A percentile compares a stretch with the other conserved stretches of the same genome.
Evolutionary conservation across 1,284 basidiomycete genomes (phyloP).

Genomic region (Malassezia brasiliensis): DNA sequence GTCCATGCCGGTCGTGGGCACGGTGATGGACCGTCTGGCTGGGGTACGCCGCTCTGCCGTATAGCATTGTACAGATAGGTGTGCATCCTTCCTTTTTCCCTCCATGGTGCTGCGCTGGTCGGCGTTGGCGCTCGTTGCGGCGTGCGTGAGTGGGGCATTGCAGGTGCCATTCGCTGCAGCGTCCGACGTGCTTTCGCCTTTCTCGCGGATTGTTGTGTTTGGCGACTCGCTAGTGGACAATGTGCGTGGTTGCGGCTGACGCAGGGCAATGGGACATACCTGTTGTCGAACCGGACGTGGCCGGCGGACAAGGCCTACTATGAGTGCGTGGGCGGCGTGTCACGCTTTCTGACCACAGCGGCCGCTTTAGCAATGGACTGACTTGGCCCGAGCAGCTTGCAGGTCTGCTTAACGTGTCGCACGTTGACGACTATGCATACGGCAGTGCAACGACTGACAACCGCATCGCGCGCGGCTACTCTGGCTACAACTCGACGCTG

Average conservation of each 20-base stretch:
- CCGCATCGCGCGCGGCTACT: conserved; percentile 15
- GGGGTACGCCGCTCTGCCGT: conserved; percentile 50
- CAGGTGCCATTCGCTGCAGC: neutral
- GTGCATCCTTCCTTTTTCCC: neutral
- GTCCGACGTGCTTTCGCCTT: neutral
- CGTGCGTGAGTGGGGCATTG: neutral
- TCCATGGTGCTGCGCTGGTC: neutral
- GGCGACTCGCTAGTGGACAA: conserved; percentile 28
- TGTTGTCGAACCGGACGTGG: conserved; percentile 23
- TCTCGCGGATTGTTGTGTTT: conserved; percentile 20
- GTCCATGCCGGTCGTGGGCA: conserved; percentile 59
- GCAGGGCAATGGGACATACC: conserved; percentile 24
- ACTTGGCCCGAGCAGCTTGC: conserved; percentile 25
- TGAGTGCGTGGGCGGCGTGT: neutral
- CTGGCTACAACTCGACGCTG: conserved; percentile 18
- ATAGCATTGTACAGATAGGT: conserved; percentile 17
- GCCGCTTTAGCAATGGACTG: conserved; percentile 25
- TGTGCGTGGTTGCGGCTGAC: neutral
- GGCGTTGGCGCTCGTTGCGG: neutral
- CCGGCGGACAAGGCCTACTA: conserved; percentile 22
- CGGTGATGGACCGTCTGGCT: conserved; percentile 49
- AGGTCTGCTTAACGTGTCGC: neutral
- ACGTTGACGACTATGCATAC: conserved; percentile 20
- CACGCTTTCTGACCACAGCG: neutral
- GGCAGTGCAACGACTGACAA: conserved; percentile 28